Evolutionary conservation across 768 basidiomycete genomes (phyloP).

Genomic region (Cyclocybe aegerita): DNA sequence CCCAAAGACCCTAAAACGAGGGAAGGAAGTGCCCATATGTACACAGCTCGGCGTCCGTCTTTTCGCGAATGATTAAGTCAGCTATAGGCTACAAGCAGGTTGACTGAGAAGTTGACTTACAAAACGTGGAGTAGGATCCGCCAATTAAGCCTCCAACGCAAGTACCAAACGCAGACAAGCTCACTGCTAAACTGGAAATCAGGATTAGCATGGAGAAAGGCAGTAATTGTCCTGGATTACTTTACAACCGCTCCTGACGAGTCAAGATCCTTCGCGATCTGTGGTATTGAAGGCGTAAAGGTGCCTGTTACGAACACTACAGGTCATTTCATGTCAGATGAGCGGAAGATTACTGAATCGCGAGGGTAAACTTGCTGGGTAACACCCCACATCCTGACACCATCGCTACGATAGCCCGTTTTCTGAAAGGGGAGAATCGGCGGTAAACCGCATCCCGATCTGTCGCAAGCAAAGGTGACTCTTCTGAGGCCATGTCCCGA

Average conservation of each 20-base stretch:
- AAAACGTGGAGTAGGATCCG: constrained; percentile 38
- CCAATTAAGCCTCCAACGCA: constrained; percentile 32
- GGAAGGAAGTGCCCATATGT: constrained; percentile 58
- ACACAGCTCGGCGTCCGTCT: constrained; percentile 69
- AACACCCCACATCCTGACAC: constrained; percentile 63
- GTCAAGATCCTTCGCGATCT: constrained; percentile 64
- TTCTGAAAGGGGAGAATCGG: constrained; percentile 53
- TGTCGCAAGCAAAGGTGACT: constrained; percentile 30
- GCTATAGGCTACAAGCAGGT: neutral
- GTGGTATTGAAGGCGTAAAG: constrained; percentile 75
- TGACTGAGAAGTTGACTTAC: constrained; percentile 19
- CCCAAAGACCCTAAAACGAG: constrained; percentile 60
- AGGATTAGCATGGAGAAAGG: neutral
- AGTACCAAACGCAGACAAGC: constrained; percentile 31
- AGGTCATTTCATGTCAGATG: neutral
- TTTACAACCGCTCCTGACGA: constrained; percentile 59
- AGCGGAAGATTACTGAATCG: neutral
- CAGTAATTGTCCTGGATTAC: constrained; percentile 22
- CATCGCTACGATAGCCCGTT: constrained; percentile 53
- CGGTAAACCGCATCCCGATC: constrained; percentile 44
- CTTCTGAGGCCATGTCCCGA: constrained; percentile 22
- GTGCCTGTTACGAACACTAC: constrained; percentile 68
- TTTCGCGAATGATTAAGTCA: neutral
- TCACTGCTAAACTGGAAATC: constrained; percentile 32
- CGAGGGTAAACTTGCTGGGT: constrained; percentile 41